phyloP scores from a whole-genome alignment of 78 protist species.

The slime mould (Dictyostelium discoideum) region dicty_2.7 NC_007088.5:2681001-2681500 shows the following conservation, averaged over 20 bases:
- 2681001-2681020: slow-evolving; percentile 1
- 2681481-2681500: not conserved
- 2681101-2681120: slow-evolving; percentile 62
- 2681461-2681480: not conserved
- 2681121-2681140: slow-evolving; percentile 73
- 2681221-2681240: slow-evolving; percentile 2
- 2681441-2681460: slow-evolving; percentile 27
- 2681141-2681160: not conserved
- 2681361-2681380: slow-evolving; percentile 2
- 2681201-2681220: not conserved
- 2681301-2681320: not conserved
- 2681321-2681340: slow-evolving; percentile 7
- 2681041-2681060: slow-evolving; percentile 48
- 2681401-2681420: slow-evolving; percentile 15
- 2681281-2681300: too few species aligned
- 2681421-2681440: slow-evolving; percentile 54
- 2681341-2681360: slow-evolving; percentile 14
- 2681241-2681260: not conserved
- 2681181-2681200: not conserved
- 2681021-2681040: slow-evolving; percentile 50
- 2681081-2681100: not conserved
- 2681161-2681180: slow-evolving; percentile 60
- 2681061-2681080: slow-evolving; percentile 34
- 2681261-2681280: too few species aligned
- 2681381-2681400: slow-evolving; percentile 57